Evolutionary conservation across 495 filamentous ascomycete species (phyloP), one percentile per base, ranked within the genome.

Genomic region (Penicillium riverlandense): DNA sequence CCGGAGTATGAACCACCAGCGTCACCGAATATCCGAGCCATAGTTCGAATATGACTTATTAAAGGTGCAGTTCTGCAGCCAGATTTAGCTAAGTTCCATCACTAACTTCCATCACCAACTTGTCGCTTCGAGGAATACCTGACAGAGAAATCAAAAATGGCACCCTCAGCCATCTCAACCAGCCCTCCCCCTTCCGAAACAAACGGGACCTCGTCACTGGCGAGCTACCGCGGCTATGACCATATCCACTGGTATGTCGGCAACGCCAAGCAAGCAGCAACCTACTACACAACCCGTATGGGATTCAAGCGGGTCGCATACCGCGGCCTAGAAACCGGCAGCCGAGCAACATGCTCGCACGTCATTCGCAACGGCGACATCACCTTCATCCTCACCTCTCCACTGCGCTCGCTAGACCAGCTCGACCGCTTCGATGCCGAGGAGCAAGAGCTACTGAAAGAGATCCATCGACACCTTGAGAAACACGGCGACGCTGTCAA

Each of bases 181-280:
- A 71, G 68, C 35, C 69, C 77, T 41, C 54, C 67, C 39, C 62
- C 69, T 41, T 49, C 52, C 7, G 30, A 34, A 15, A 58, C 59
- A 43, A 53, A 52, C 11, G 46, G 39, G 10, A 35, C 54, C 15
- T 52, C 53, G 31, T 54, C 51, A 12, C 41, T 70, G 13, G 55
- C 77, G 43, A 77, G 75, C 57, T 92, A 90, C 67, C 76, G 76
- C 16, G 88, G 87, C 59, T 95, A 95, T 55, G 84, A 92, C 68
- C 85, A 94, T 58, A 74, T 94, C 37, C 84, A 85, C 55, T 96
- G 89, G 89, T 96, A 86, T 62, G 90, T 96, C 6, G 88, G 88
- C 53, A 96, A 96, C 65, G 90, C 90, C 54, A 95, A 95, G 67
- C 89, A 95, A 74, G 86, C 86, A 0, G 88, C 88, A 35, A 75